Percentiles rank a stretch among this genome's conserved stretches.
phyloP scores from a whole-genome alignment of 2,329 filamentous ascomycete genomes.

The Neofusicoccum sp. region DNA sequence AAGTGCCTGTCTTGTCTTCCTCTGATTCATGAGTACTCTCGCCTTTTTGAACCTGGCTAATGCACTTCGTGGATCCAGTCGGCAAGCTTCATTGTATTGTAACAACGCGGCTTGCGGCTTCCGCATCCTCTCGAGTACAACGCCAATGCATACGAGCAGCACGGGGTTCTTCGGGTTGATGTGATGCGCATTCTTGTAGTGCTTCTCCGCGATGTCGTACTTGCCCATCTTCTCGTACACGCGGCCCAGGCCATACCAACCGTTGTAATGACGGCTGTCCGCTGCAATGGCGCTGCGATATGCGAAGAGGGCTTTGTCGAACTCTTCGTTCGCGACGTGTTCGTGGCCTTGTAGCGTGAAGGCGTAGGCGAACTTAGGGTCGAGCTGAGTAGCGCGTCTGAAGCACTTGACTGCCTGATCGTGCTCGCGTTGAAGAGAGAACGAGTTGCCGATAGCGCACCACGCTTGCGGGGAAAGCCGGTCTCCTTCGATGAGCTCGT shows the following conservation, averaged over 20 bases:
- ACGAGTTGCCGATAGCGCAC: conserved; percentile 94
- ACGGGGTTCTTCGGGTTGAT: conserved; percentile 96
- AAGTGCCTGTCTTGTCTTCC: conserved; percentile 70
- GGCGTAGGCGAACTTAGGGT: conserved; percentile 90
- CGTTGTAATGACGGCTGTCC: conserved; percentile 91
- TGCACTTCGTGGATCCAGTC: conserved; percentile 77
- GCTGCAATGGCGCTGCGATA: conserved; percentile 86
- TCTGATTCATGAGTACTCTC: conserved; percentile 76
- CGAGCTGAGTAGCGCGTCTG: conserved; percentile 87
- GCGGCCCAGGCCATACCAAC: conserved; percentile 85
- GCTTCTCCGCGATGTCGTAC: conserved; percentile 85
- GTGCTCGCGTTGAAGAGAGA: conserved; percentile 88
- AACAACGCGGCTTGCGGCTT: conserved; percentile 76
- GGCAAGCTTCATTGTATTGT: conserved; percentile 80
- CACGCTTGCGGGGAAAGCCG: conserved; percentile 92
- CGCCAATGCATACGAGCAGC: conserved; percentile 87
- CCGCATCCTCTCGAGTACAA: conserved; percentile 82
- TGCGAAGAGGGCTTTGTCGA: conserved; percentile 86
- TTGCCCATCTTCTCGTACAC: conserved; percentile 91
- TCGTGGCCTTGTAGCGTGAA: conserved; percentile 97
- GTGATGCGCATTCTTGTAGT: conserved; percentile 82
- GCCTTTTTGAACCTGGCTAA: conserved; percentile 93
- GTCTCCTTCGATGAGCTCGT: conserved; percentile 83
- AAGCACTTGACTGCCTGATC: conserved; percentile 95
- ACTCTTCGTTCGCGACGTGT: conserved; percentile 94